A percentile compares a stretch with the other conserved stretches of the same genome.
Evolutionary conservation across 352 stramenopile species (phyloP).

Genomic region (Phytophthora constricta): DNA sequence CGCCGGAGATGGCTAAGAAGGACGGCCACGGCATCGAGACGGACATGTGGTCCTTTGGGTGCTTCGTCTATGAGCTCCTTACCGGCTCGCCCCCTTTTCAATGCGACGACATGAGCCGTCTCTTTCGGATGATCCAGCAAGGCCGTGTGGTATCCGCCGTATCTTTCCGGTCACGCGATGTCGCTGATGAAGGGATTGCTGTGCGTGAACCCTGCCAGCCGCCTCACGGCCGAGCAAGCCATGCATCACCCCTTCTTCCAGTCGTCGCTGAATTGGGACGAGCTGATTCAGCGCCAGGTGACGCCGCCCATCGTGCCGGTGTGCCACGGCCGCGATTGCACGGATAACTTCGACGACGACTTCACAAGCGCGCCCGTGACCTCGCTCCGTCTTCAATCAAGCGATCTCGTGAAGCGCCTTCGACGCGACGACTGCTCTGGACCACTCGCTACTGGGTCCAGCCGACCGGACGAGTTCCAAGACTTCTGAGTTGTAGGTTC

Average conservation of each 20-base stretch:
- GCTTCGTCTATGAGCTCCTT: slow-evolving; percentile 84
- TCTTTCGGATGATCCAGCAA: slow-evolving; percentile 72
- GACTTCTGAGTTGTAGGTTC: slow-evolving; percentile 29
- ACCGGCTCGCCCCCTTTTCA: slow-evolving; percentile 80
- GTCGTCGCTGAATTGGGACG: slow-evolving; percentile 64
- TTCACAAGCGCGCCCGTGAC: slow-evolving; percentile 74
- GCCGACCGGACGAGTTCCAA: slow-evolving; percentile 37
- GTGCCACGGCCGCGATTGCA: slow-evolving; percentile 67
- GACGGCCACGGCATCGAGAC: slow-evolving; percentile 77
- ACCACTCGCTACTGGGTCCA: slow-evolving; percentile 13
- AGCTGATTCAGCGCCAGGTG: slow-evolving; percentile 68
- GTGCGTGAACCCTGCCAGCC: slow-evolving; percentile 47
- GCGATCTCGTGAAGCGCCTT: slow-evolving; percentile 43
- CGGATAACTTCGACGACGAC: slow-evolving; percentile 87
- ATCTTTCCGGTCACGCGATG: slow-evolving; percentile 50
- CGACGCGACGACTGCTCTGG: slow-evolving; percentile 37
- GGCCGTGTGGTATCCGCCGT: slow-evolving; percentile 75
- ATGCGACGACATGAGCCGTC: slow-evolving; percentile 58
- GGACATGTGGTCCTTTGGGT: slow-evolving; percentile 90
- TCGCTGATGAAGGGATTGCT: slow-evolving; percentile 64
- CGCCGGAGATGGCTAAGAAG: slow-evolving; percentile 85
- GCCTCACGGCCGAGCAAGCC: slow-evolving; percentile 64
- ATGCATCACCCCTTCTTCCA: slow-evolving; percentile 85
- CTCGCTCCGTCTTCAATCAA: slow-evolving; percentile 45
- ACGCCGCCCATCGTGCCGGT: slow-evolving; percentile 67